A percentile compares a stretch with the other conserved stretches of the same genome.
These are phyloP conservation scores for Triticum aestivum DNA, from an alignment of 176 grass and related monocot species.

Conservation along the genomic window DNA sequence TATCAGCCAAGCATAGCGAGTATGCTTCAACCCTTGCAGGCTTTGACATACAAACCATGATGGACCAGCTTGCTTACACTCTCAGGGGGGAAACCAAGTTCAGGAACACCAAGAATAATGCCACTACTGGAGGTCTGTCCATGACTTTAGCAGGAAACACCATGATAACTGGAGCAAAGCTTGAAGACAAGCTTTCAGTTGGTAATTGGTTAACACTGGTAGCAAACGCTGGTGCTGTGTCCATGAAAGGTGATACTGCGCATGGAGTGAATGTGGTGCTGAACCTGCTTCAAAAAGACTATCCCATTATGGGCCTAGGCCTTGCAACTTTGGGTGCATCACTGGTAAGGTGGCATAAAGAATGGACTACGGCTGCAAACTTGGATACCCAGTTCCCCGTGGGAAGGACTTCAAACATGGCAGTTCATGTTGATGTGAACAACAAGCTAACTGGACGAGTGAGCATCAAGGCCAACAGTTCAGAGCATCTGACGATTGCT, in stretches of 20 bases:
- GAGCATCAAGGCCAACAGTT: slow-evolving; percentile 62
- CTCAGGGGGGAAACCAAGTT: slow-evolving; percentile 76
- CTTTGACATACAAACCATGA: slow-evolving; percentile 70
- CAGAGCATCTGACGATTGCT: slow-evolving; percentile 68
- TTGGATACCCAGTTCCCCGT: slow-evolving; percentile 66
- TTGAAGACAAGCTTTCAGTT: slow-evolving; percentile 68
- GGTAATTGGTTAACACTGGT: slow-evolving; percentile 55
- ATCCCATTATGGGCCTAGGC: slow-evolving; percentile 48
- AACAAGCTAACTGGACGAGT: slow-evolving; percentile 73
- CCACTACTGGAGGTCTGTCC: slow-evolving; percentile 66
- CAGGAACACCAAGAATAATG: slow-evolving; percentile 63
- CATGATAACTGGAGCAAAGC: slow-evolving; percentile 58
- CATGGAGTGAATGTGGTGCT: slow-evolving; percentile 69
- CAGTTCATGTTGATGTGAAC: slow-evolving; percentile 62
- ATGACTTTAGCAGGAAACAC: slow-evolving; percentile 73
- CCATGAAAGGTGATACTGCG: slow-evolving; percentile 49
- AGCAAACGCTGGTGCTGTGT: slow-evolving; percentile 58
- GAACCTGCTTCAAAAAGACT: slow-evolving; percentile 50
- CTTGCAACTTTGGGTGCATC: slow-evolving; percentile 64
- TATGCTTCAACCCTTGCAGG: slow-evolving; percentile 64
- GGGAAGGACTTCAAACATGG: slow-evolving; percentile 59
- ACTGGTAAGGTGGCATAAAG: slow-evolving; percentile 59
- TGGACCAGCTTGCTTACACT: slow-evolving; percentile 64
- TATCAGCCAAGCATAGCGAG: slow-evolving; percentile 74
- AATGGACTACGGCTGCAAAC: slow-evolving; percentile 62